Conservation (phyloP, 352 stramenopile genomes). For the Globisporangium sylvaticum region DNA sequence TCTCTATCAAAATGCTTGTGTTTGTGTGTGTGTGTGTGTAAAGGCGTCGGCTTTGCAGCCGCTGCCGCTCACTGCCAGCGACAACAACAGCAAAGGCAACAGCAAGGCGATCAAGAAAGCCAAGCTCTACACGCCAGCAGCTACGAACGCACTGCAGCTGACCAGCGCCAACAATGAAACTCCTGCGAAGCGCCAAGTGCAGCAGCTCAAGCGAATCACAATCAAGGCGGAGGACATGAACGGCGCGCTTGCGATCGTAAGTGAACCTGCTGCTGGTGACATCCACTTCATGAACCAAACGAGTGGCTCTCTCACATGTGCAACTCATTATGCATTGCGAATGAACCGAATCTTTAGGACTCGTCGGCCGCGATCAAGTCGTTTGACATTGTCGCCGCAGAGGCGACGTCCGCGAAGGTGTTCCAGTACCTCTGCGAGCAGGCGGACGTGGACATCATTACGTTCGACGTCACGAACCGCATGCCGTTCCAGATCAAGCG, state of each 20-base stretch:
- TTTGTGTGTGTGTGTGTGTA: background rate
- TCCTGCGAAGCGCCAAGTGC: conserved; percentile 26
- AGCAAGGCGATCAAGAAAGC: conserved; percentile 56
- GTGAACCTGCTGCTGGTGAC: background rate
- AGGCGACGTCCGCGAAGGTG: conserved; percentile 57
- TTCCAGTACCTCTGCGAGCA: conserved; percentile 85
- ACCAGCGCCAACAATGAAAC: conserved; percentile 17
- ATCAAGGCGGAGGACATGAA: conserved; percentile 75
- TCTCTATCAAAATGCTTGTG: too few species aligned
- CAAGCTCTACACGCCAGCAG: conserved; percentile 50
- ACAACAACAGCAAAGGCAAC: conserved; percentile 1
- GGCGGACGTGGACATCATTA: conserved; percentile 75
- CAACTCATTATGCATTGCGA: background rate
- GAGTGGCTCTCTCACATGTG: background rate
- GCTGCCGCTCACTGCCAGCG: conserved; percentile 35
- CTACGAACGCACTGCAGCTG: conserved; percentile 42
- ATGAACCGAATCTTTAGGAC: conserved; percentile 23
- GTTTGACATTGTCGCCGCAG: conserved; percentile 78
- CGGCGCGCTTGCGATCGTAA: conserved; percentile 53
- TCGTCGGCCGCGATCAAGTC: conserved; percentile 48
- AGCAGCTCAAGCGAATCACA: conserved; percentile 69
- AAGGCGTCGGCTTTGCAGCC: conserved; percentile 25
- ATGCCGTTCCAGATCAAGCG: conserved; percentile 77
- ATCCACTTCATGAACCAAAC: background rate
- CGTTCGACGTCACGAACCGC: conserved; percentile 76